Evolutionary conservation across 352 stramenopile genomes (phyloP), one percentile per base, ranked within the genome.

Genomic region (Pythium biforme): DNA sequence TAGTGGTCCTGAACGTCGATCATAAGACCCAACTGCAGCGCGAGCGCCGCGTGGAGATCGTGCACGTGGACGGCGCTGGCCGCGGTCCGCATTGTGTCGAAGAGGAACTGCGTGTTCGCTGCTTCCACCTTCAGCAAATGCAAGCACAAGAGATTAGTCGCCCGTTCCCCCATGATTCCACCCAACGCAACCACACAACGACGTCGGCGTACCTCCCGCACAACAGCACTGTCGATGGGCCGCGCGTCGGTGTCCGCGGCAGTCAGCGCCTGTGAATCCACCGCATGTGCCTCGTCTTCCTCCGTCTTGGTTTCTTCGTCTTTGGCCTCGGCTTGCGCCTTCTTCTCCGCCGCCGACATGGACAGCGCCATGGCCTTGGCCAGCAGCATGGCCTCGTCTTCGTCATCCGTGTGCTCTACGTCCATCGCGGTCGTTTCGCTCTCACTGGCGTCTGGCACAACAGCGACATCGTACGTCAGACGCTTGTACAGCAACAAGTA

Each of bases 401-500:
- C 81, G 29, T 66, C 59, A 5, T 61, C 65, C 33, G 49, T 66
- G 20, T 61, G 54, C 1, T 58, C 55, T 15, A 62, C 66, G 27
- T 80, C 74, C 51, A 65, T 66, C 3, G 55, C 41, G 0, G 63
- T 62, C 72, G 66, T 15, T 55, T 54, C 10, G 66, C 53, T 4
- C 20, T 29, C 4, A 55, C 31, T 27, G 26, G 22, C 19, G 5
- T 14, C 4, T 40, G 22, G 4, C 15, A 33, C 14, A 43, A 53
- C n/a, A 14, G 61, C 50, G 12, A 74, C 63, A 1, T 76, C 62
- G 47, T 93, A 91, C 51, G 76, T 82, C 6, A 97, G 71, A n/a
- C 77, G 80, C 69, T 94, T 94, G 74, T 97, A 97, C 11, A 97
- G 74, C 31, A 97, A 57, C 62, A 97, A 62, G 64, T 96, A 97